A percentile compares a stretch with the other conserved stretches of the same genome.
These are phyloP conservation scores for Kalmanozyma brasiliensis DNA, from an alignment of 1,284 basidiomycete species.

Conservation along the genomic window DNA sequence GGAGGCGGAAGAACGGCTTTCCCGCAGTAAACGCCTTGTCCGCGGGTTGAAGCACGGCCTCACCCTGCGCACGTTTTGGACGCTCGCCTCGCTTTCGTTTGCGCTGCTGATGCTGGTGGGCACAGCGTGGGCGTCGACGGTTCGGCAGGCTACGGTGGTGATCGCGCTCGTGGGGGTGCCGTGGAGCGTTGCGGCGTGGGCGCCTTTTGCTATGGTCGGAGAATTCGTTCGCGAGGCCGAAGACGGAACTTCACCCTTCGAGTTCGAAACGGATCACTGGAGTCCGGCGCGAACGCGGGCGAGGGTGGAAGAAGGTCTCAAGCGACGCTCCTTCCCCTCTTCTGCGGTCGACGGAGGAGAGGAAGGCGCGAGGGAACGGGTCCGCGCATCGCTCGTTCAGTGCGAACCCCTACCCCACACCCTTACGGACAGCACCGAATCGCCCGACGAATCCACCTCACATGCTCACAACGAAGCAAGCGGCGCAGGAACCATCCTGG, in stretches of 20 bases:
- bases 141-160: constrained; percentile 47
- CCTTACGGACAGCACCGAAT: constrained; percentile 1
- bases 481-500: constrained; percentile 88
- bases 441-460: background rate
- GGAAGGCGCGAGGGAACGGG: constrained; percentile 20
- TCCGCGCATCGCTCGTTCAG: constrained; percentile 41
- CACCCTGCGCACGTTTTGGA: constrained; percentile 62
- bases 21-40: constrained; percentile 13
- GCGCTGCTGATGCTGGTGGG: constrained; percentile 44
- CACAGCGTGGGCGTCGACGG: constrained; percentile 48
- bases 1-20: constrained; percentile 16
- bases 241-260: constrained; percentile 38
- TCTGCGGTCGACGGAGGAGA: constrained; percentile 5
- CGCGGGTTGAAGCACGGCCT: constrained; percentile 30
- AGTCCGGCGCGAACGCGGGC: constrained; percentile 19
- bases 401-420: constrained; percentile 35
- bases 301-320: constrained; percentile 1
- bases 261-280: constrained; percentile 54
- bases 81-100: constrained; percentile 42
- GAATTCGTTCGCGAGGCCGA: constrained; percentile 64
- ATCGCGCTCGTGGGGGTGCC: constrained; percentile 61
- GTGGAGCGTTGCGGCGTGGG: constrained; percentile 66
- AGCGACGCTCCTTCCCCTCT: too few relatives aligned
- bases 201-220: constrained; percentile 65
- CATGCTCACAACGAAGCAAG: constrained; percentile 67